These are phyloP conservation scores for Mycena kentingensis DNA, from an alignment of 768 basidiomycete genomes.

Conservation along the genomic window DNA sequence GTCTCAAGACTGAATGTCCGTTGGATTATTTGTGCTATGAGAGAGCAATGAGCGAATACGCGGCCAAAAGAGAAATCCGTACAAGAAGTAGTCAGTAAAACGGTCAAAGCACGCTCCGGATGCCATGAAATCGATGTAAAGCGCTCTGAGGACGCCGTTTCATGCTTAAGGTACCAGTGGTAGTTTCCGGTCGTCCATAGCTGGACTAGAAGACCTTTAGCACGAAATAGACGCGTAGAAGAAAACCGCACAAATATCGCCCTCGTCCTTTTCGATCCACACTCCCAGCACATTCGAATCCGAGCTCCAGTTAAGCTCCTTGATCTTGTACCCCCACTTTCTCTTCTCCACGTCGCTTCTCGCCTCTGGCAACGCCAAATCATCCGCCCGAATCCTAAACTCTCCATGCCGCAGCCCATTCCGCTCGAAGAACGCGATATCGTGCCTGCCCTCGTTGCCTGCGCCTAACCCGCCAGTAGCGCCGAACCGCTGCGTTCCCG, in stretches of 20 bases:
- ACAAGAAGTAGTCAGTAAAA: conserved; percentile 73
- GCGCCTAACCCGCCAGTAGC: conserved; percentile 64
- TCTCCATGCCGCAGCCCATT: conserved; percentile 94
- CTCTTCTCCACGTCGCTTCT: conserved; percentile 33
- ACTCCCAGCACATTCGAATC: conserved; percentile 85
- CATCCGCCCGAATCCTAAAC: conserved; percentile 58
- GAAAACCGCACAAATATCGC: conserved; percentile 69
- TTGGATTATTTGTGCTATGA: conserved; percentile 54
- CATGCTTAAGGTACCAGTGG: conserved; percentile 97
- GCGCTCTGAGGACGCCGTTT: conserved; percentile 50
- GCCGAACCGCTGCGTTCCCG: conserved; percentile 79
- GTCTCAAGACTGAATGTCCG: conserved; percentile 81
- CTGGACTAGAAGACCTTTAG: conserved; percentile 60
- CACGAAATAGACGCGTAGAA: conserved; percentile 1
- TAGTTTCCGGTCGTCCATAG: conserved; percentile 95
- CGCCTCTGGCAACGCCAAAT: conserved; percentile 38
- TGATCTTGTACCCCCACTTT: conserved; percentile 71
- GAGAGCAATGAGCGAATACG: not conserved
- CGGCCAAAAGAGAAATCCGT: conserved; percentile 28
- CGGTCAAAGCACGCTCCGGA: conserved; percentile 68
- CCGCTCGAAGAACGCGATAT: conserved; percentile 92
- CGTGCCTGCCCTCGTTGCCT: conserved; percentile 70
- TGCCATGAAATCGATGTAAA: conserved; percentile 87
- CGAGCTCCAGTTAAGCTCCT: conserved; percentile 81
- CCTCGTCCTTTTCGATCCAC: conserved; percentile 72